Conservation (phyloP, 2,329 filamentous ascomycete genomes). For the Knufia petricola region DNA sequence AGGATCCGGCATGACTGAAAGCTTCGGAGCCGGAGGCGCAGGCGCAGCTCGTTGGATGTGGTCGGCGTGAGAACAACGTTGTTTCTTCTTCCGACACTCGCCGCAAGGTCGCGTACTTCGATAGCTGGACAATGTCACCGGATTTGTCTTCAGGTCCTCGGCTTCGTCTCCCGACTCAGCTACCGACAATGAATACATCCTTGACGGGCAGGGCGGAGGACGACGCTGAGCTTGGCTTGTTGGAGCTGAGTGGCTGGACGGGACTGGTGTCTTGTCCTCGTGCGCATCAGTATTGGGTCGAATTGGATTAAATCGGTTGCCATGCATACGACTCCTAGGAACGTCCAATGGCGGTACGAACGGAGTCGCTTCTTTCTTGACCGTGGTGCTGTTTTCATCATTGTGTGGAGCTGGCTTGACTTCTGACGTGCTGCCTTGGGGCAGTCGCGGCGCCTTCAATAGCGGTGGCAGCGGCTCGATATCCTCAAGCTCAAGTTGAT, state of each 20-base stretch:
- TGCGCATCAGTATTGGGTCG: neutral
- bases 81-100: neutral
- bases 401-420: neutral
- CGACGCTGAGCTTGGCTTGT: too few relatives aligned
- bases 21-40: neutral
- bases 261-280: neutral
- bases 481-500: neutral
- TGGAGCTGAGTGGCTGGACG: neutral
- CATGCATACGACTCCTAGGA: neutral
- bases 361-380: neutral
- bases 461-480: neutral
- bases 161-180: too few relatives aligned
- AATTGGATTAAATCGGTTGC: neutral
- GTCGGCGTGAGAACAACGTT: neutral
- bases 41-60: neutral
- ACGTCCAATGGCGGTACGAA: neutral
- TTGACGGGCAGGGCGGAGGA: too few relatives aligned
- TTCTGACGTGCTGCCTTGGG: neutral
- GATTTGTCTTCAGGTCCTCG: too few relatives aligned
- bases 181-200: too few relatives aligned
- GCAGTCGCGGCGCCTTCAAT: neutral
- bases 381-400: neutral
- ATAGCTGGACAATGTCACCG: neutral
- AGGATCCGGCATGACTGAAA: neutral
- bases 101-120: too few relatives aligned